Base-by-base conservation (phyloP, 306 rosid genomes). In the Morella rubra region DNA sequence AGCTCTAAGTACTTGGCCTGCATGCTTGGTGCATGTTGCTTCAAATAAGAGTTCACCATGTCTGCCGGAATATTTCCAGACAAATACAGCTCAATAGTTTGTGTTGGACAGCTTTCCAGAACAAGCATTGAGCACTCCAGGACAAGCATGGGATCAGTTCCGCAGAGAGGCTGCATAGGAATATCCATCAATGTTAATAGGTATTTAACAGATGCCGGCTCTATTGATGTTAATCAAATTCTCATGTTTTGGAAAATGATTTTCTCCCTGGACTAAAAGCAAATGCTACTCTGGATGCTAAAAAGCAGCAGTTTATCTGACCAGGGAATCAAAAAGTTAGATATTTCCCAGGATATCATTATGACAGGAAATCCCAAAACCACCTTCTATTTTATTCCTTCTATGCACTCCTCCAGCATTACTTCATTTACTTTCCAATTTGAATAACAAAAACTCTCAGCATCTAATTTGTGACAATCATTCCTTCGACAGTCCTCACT, bases 51-150 rank as follows among this genome's bases (percentile, higher is more conserved):
- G 87, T 91, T 96, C 74, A 92, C 98, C 93, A 96, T 86, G 76
- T 96, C 98, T 15, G 99, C 93, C 12, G 98, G 98, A 82, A 96
- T 96, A 82, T 96, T 93, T 73, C 97, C 98, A 0, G 96, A 89
- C 76, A 96, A 87, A 86, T 92, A 96, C 85, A 96, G 98, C 73
- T 93, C 96, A 75, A 96, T 86, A 80, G 99, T 96, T 82, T 96
- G 96, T 4, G 92, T 80, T 61, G 99, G 99, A 83, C 99, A 93
- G 81, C 96, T 91, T 87, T 96, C 99, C 60, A 96, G 96, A 85
- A 96, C 97, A 79, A 83, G 96, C 96, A 90, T 91, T 6, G 99
- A 96, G 85, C 85, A 91, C 85, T 96, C 98, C 76, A 96, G 82
- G 77, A 92, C 99, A 80, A 96, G 93, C 73, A 96, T 91, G 80